Percentiles rank a stretch among this genome's conserved stretches.
Evolutionary conservation across 306 rosid genomes (phyloP).

Genomic region (Quercus cerris): DNA sequence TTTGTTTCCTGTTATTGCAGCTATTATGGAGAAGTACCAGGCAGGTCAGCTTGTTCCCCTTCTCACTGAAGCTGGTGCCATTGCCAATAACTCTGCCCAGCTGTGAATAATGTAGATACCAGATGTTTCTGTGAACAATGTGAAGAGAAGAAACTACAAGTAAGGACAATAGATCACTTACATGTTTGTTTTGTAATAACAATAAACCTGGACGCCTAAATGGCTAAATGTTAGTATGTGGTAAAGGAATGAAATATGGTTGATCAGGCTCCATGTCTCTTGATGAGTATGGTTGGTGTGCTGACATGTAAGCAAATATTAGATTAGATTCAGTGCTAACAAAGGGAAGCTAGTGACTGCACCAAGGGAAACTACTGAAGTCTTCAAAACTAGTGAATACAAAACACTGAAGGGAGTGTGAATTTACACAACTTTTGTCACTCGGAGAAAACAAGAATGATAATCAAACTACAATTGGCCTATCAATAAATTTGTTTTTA

Average conservation of each 20-base stretch:
- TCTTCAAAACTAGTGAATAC: too few relatives aligned
- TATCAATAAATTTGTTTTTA: too few relatives aligned
- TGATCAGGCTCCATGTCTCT: too few relatives aligned
- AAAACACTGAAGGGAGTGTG: too few relatives aligned
- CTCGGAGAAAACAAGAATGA: too few relatives aligned
- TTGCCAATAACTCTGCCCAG: slow-evolving; percentile 44
- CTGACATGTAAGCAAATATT: too few relatives aligned
- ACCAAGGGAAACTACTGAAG: not conserved
- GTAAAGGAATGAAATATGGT: not conserved
- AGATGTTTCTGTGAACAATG: not conserved
- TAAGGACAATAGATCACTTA: not conserved
- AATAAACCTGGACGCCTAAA: not conserved
- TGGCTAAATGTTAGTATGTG: not conserved
- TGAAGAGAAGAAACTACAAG: not conserved
- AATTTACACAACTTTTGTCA: too few relatives aligned
- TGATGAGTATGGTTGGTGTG: too few relatives aligned
- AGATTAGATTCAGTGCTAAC: too few relatives aligned
- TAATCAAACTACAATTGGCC: too few relatives aligned
- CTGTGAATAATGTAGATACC: slow-evolving; percentile 14
- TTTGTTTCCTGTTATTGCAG: slow-evolving; percentile 37
- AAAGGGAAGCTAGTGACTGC: too few relatives aligned
- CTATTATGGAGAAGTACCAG: slow-evolving; percentile 51
- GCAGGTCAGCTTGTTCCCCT: slow-evolving; percentile 61
- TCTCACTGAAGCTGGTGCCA: slow-evolving; percentile 70
- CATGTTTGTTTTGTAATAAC: not conserved